A percentile compares a stretch with the other conserved stretches of the same genome.
Evolutionary conservation across 2,329 filamentous ascomycete genomes (phyloP).

Genomic region (Talaromyces sp.): DNA sequence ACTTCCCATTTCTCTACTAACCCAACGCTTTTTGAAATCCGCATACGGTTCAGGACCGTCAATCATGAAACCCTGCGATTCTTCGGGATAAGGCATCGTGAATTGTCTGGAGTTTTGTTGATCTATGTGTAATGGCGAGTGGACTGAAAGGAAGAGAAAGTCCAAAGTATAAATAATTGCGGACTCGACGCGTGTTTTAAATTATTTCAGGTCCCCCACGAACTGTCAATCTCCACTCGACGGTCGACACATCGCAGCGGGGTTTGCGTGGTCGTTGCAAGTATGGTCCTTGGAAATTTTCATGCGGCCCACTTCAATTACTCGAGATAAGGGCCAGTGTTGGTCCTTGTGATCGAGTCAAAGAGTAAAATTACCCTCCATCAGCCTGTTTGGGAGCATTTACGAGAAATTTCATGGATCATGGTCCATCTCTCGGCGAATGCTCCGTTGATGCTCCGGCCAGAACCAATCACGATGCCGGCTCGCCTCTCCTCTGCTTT

Average conservation of each 20-base stretch:
- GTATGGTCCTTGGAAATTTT: not conserved
- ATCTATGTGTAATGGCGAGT: not conserved
- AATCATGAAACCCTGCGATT: conserved; percentile 43
- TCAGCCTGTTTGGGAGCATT: not conserved
- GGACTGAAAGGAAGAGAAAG: not conserved
- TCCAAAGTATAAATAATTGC: not conserved
- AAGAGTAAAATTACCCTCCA: not conserved
- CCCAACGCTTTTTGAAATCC: conserved; percentile 52
- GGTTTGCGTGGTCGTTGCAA: not conserved
- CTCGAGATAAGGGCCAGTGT: not conserved
- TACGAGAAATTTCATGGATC: not conserved
- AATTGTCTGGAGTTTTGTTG: not conserved
- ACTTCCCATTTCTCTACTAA: conserved; percentile 22
- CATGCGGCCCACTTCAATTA: not conserved
- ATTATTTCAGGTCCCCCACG: not conserved
- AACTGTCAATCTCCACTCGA: not conserved
- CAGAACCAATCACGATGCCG: not conserved
- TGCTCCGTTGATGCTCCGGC: not conserved
- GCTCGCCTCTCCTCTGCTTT: not conserved
- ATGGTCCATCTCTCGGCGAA: not conserved
- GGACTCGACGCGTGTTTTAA: not conserved
- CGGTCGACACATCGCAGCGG: not conserved
- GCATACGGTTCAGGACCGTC: conserved; percentile 62
- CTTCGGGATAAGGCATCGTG: conserved; percentile 41
- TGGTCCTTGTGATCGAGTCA: not conserved